Percentiles rank a stretch among this genome's conserved stretches.
Conservation (phyloP, 1,284 basidiomycete genomes). For the Pterulicium gracile region DNA sequence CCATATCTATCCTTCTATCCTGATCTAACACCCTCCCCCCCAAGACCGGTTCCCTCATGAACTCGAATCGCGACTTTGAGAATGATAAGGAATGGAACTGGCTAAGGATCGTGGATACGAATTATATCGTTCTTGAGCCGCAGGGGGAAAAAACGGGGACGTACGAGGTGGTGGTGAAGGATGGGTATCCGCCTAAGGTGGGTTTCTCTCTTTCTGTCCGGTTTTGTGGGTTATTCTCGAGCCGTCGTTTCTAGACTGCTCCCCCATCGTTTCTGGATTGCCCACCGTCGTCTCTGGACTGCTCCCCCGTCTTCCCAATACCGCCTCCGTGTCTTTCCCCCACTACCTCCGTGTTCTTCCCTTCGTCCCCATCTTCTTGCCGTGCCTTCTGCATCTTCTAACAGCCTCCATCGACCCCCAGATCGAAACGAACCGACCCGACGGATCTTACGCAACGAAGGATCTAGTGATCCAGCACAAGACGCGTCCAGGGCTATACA, state of each 20-base stretch:
- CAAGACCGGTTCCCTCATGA: slow-evolving; percentile 36
- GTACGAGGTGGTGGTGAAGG: slow-evolving; percentile 41
- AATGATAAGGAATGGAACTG: slow-evolving; percentile 54
- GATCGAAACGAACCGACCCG: slow-evolving; percentile 39
- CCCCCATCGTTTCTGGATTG: neutral
- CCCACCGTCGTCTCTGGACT: too few relatives aligned
- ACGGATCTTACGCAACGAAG: slow-evolving; percentile 48
- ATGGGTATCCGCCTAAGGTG: slow-evolving; percentile 46
- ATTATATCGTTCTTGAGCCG: slow-evolving; percentile 35
- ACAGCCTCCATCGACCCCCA: slow-evolving; percentile 7
- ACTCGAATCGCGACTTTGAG: slow-evolving; percentile 37
- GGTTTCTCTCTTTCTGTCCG: neutral
- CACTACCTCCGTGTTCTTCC: too few relatives aligned
- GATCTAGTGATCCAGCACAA: slow-evolving; percentile 44
- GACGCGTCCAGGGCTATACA: slow-evolving; percentile 30
- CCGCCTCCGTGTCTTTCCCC: too few relatives aligned
- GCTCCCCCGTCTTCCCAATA: too few relatives aligned
- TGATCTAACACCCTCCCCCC: neutral
- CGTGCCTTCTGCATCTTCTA: neutral
- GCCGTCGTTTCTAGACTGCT: neutral
- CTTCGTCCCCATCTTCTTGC: too few relatives aligned
- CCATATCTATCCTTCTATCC: too few relatives aligned
- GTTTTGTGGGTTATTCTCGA: neutral
- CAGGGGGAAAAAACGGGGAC: slow-evolving; percentile 28
- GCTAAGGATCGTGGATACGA: slow-evolving; percentile 25